Base-by-base conservation (phyloP, 1,284 basidiomycete species). In the Inonotus obliquus region DNA sequence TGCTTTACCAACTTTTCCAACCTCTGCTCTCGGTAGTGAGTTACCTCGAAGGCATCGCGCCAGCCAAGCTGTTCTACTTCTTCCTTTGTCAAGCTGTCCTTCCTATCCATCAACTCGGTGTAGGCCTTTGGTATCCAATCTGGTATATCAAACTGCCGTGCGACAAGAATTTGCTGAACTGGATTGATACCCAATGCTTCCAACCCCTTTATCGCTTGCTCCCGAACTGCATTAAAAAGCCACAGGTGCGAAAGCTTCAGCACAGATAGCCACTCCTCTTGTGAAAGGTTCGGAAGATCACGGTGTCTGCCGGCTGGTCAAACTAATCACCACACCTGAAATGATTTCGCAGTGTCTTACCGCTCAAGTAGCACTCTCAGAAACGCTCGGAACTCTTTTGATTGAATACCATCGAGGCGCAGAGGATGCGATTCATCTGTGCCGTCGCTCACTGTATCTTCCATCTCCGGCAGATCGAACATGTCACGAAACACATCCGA, bases 181-280 rank as follows among this genome's bases (percentile, higher is more conserved):
- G 52, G 29, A n/a, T 19, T 32, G 7, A 48, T n/a, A 19, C n/a
- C 27, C 7, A 11, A 10, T 2, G 6, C 6, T 11, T 55, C 47
- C 21, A 61, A 29, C 32, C 25, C 21, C 1, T 37, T 41, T 13
- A 51, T 49, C n/a, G 60, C 44, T 27, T 45, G 27, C 10, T 39
- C 27, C 19, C 44, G 7, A 3, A 21, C 35, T n/a, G 27, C 35
- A n/a, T 2, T 29, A 32, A 61, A 57, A 13, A 21, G 17, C 60
- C 60, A 61, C 54, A 61, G 56, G 25, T 61, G 54, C 25, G 60
- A 39, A 6, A 61, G 54, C 1, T 38, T 17, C 23, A 61, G 54
- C 6, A 57, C 60, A 2, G 54, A 19, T 3, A 45, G n/a, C 54
- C 53, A 61, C 17, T 57, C 44, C 9, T 32, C 32, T 32, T 32